Base-by-base conservation (phyloP, 164 flowering plant genomes). In the Pachysandra terminalis region DNA sequence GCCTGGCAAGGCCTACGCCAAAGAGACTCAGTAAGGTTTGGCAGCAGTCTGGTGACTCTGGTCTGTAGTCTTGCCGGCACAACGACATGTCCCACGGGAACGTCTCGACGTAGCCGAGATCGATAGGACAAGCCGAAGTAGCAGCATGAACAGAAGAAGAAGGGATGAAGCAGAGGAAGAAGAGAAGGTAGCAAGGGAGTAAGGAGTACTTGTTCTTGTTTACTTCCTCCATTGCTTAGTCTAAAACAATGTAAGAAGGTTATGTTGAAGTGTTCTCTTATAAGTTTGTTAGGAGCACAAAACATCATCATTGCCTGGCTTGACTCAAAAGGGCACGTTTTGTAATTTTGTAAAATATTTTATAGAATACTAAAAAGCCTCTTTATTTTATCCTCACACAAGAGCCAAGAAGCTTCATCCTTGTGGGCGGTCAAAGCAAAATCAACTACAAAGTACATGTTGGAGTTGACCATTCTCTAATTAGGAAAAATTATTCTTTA, bases 31-130 rank as follows among this genome's bases (percentile, higher is more conserved):
- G 65, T 9, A 79, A 72, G 32, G 75, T 68, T 32, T 71, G 79
- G 64, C 79, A 76, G 63, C 82, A 79, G n/a, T n/a, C n/a, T n/a
- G n/a, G n/a, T n/a, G n/a, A n/a, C 35, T 37, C 5, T 32, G 37
- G 61, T 5, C 9, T 45, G 0, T 56, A 32, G 9, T 68, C 59
- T 1, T 60, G 52, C 7, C 5, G 65, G 75, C 87, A 85, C 16
- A 19, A 17, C 0, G 85, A 73, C 0, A 60, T 63, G 78, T 83
- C 73, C 89, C 89, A 85, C 28, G 85, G 85, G 65, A 77, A 59
- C 26, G 84, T 79, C 52, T 65, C 23, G 4, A 85, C 84, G 19
- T 85, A 83, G 77, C 71, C 63, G 49, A 85, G 74, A 69, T 83
- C 79, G 1, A 85, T 61, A 9, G 89, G 85, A 21, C 89, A 85